Base-by-base conservation (phyloP, 495 filamentous ascomycete species). In the Astrothelium macrocarpum region DNA sequence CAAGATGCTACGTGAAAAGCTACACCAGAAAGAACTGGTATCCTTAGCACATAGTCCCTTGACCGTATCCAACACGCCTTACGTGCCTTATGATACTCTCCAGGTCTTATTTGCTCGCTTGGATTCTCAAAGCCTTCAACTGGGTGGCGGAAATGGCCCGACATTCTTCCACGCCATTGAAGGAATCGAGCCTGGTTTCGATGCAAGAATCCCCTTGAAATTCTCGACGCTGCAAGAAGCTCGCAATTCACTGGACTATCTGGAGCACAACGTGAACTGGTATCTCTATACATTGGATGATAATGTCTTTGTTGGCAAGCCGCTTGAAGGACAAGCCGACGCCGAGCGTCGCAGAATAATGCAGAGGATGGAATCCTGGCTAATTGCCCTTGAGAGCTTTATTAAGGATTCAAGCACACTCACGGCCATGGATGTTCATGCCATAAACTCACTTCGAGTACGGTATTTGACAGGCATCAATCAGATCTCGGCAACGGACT, bases 91-190 rank as follows among this genome's bases (percentile, higher is more conserved):
- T n/a, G 62, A 64, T 23, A 59, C 39, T 2, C 29, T 64, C 39
- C 49, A 64, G 32, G 42, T 59, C 7, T 2, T 64, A 14, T 36
- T 64, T 39, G 34, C 32, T 14, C 62, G 62, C 53, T 45, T 64
- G 10, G 31, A 64, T 11, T 36, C 49, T 25, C 62, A 64, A 14
- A 49, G 32, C 9, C 18, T 56, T 9, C 49, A 28, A 16, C 16
- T 56, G 25, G 49, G 49, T 29, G 25, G 9, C 20, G 23, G 11
- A 20, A 56, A 56, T 29, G 49, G 25, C 5, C 49, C 49, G 9
- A 20, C 7, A 2, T 28, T 25, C 20, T 56, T 56, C 16, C 49
- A 29, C 16, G 49, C 49, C 7, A 28, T 20, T 20, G 12, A 56
- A 20, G 49, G 20, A 26, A 26, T 56, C 20, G 49, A 56, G 49